Base-by-base conservation (phyloP, 192 early-diverging fungal genomes). In the Funneliformis mosseae region DNA sequence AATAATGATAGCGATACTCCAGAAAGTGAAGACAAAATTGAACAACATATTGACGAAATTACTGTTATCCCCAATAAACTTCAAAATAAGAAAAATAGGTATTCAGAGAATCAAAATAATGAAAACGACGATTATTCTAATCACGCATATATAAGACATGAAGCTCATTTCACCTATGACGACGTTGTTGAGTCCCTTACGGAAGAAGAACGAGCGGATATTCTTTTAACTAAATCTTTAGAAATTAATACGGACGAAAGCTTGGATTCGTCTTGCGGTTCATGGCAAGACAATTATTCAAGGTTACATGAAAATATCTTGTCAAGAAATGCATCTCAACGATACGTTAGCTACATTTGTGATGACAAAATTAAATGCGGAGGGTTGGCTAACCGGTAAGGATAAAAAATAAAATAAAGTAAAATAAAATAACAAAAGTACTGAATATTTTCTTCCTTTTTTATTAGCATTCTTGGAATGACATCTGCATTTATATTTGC, bases 331-430 rank as follows among this genome's bases (percentile, higher is more conserved):
- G 81, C 67, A 11, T 74, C 46, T 48, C 83, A 82, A 39, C 62
- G 50, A 55, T 87, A 81, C 66, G 74, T 85, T 60, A 79, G 69
- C 23, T 87, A 85, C 64, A 55, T 83, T 48, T 87, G 86, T 77
- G 78, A 82, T 77, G 80, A 79, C 7, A 78, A 81, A 18, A 82
- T 77, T 11, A 83, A 85, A 41, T 87, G 86, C 80, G 86, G 86
- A 69, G 86, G 86, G 39, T 76, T 87, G n/a, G 84, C 84, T 14
- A 84, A 87, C 82, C 78, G 86, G 86, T 85, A 87, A 59, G 71
- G 23, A 28, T 45, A 5, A 11, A 23, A 78, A 67, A 78, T 68
- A 50, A 67, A 43, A 50, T 38, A 28, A 7, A 38, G 0, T 7
- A 45, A n/a, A 73, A 18, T 72, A 72, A 33, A 33, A 33, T 33